Conservation (phyloP, 176 grass and related monocot genomes). For the Avena eriantha region DNA sequence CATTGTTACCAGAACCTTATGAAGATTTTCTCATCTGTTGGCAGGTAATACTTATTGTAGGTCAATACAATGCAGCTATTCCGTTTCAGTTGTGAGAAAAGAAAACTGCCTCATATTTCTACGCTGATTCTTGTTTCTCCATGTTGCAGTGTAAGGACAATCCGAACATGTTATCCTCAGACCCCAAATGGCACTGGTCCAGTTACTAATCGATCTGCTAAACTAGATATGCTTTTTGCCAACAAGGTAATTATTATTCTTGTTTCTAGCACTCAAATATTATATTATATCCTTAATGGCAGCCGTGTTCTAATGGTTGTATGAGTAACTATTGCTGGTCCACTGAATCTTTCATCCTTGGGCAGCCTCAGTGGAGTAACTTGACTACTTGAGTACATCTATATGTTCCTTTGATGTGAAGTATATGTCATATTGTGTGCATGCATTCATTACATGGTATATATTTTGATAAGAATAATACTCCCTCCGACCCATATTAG, state of each 20-base stretch:
- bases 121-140: slow-evolving; percentile 25
- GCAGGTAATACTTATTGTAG: slow-evolving; percentile 67
- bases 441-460: slow-evolving; percentile 16
- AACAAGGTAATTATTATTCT: slow-evolving; percentile 74
- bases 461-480: neutral
- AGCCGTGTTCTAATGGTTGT: neutral
- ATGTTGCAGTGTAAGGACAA: slow-evolving; percentile 89
- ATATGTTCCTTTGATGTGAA: slow-evolving; percentile 23
- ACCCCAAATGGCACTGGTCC: slow-evolving; percentile 81
- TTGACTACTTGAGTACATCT: neutral
- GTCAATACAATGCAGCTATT: slow-evolving; percentile 25
- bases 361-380: slow-evolving; percentile 3
- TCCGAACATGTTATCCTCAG: slow-evolving; percentile 96
- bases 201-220: slow-evolving; percentile 85
- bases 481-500: no score
- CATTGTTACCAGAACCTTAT: slow-evolving; percentile 99
- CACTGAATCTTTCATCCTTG: slow-evolving; percentile 8
- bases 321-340: neutral
- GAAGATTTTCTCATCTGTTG: slow-evolving; percentile 94
- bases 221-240: slow-evolving; percentile 98
- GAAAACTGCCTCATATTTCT: slow-evolving; percentile 28
- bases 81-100: slow-evolving; percentile 4
- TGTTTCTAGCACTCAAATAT: neutral
- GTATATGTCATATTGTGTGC: neutral
- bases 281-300: neutral